Conservation (phyloP, 192 early-diverging fungal genomes). For the Mortierella claussenii region DNA sequence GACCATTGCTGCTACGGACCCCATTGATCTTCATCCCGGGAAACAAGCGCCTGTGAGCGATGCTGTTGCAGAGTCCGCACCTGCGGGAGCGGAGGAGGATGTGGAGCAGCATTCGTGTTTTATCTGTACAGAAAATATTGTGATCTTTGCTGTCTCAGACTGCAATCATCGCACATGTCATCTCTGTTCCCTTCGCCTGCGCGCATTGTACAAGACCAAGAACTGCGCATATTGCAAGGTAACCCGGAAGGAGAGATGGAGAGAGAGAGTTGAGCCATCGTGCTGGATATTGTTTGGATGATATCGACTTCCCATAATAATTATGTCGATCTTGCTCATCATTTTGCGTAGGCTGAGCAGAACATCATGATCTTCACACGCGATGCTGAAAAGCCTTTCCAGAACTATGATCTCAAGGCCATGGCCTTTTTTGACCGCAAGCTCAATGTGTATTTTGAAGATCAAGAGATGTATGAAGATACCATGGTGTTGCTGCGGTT, state of each 20-base stretch:
- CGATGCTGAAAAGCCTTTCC: conserved; percentile 64
- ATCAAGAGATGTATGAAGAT: conserved; percentile 77
- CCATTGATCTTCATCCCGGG: conserved; percentile 30
- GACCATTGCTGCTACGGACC: conserved; percentile 48
- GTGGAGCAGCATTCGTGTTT: conserved; percentile 72
- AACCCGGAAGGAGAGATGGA: neutral
- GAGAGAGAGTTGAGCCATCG: neutral
- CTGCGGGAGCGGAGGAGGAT: conserved; percentile 13
- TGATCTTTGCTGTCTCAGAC: conserved; percentile 82
- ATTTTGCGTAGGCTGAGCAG: conserved; percentile 72
- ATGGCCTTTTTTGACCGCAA: conserved; percentile 73
- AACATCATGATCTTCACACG: conserved; percentile 82
- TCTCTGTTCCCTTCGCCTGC: conserved; percentile 88
- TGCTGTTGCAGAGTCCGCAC: neutral
- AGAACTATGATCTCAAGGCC: conserved; percentile 59
- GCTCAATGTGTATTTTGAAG: conserved; percentile 81
- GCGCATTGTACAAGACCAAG: conserved; percentile 88
- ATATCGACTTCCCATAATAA: neutral
- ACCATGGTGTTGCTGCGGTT: conserved; percentile 78
- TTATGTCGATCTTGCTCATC: neutral
- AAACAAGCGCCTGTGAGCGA: neutral
- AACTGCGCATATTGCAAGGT: conserved; percentile 95
- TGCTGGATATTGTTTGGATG: too few species aligned
- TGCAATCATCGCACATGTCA: conserved; percentile 97
- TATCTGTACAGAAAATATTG: conserved; percentile 90